Base-by-base conservation (phyloP, 2,329 filamentous ascomycete genomes). In the Colletotrichum spaethianum region DNA sequence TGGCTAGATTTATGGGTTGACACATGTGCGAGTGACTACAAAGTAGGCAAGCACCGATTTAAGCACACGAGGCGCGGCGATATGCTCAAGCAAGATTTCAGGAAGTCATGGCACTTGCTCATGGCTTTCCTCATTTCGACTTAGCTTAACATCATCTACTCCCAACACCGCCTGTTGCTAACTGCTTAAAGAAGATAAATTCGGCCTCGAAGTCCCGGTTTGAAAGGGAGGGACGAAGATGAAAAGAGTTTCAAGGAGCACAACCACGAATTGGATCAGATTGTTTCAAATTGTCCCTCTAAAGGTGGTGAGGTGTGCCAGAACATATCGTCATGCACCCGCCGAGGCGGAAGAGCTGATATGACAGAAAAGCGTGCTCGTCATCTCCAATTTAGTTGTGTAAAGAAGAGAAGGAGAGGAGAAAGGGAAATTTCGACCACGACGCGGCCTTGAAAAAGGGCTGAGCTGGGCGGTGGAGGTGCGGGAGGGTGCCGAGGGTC, bases 341-440 rank as follows among this genome's bases (percentile, higher is more conserved):
- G 84, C 82, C 81, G 79, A 84, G 82, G 84, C 83, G 84, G 85
- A 86, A 85, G 81, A 78, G 82, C 82, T 83, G 84, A 88, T 91
- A 82, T 84, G 82, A 87, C 86, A 80, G 82, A 84, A 80, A 87
- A 88, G 88, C 89, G 88, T 86, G 86, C 91, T 93, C 93, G 89
- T 95, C 92, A 92, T 87, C 81, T 90, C 91, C 92, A 91, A 89
- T 90, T 90, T 94, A 94, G 92, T 94, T 94, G 91, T 83, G 88
- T 90, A 83, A 81, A 83, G 86, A 88, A 84, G 81, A 83, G 82
- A 76, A 77, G 81, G 78, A 77, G 74, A 70, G 77, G 78, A 68
- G 74, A 75, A 66, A 75, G 65, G 64, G 70, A 75, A 61, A 26
- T 28, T 28, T n/a, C 6, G 44, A n/a, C 53, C 20, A 40, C 40